phyloP scores from a whole-genome alignment of 148 eudicot genomes.

The Fagopyrum tataricum region DNA sequence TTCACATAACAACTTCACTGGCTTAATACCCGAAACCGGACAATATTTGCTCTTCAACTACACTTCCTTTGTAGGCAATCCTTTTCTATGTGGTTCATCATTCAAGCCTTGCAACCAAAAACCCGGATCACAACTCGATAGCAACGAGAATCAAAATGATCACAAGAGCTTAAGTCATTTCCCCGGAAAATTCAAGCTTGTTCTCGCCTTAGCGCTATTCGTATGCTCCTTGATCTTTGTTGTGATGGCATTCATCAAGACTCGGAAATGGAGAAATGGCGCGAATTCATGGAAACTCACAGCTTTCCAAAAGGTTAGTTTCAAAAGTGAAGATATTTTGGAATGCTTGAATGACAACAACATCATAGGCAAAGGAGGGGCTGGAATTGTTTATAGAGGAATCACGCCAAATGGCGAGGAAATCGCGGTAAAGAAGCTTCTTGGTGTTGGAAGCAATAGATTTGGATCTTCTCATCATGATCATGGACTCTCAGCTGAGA shows the following conservation, averaged over 20 bases:
- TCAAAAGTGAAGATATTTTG: constrained; percentile 32
- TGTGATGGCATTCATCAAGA: constrained; percentile 34
- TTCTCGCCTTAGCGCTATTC: constrained; percentile 30
- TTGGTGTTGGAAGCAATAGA: constrained; percentile 24
- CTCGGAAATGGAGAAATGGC: constrained; percentile 22
- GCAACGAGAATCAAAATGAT: background rate
- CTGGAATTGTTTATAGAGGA: constrained; percentile 51
- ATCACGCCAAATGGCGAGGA: constrained; percentile 51
- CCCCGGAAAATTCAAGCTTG: constrained; percentile 27
- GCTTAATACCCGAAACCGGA: constrained; percentile 40
- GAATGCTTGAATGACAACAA: constrained; percentile 47
- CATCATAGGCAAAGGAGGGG: constrained; percentile 55
- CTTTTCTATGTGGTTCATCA: constrained; percentile 33
- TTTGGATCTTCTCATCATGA: constrained; percentile 38
- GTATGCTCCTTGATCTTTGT: constrained; percentile 27
- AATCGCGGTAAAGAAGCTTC: constrained; percentile 45
- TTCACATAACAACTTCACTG: constrained; percentile 47
- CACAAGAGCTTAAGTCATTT: constrained; percentile 14
- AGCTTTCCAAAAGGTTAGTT: constrained; percentile 45
- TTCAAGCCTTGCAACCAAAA: constrained; percentile 29
- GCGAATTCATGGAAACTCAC: constrained; percentile 44
- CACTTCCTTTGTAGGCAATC: constrained; percentile 34
- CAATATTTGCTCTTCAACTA: constrained; percentile 40
- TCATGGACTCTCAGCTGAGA: constrained; percentile 50
- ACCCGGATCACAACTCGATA: constrained; percentile 11